phyloP scores from a whole-genome alignment of 441 rosid genomes.

The Brassica balearica region DNA sequence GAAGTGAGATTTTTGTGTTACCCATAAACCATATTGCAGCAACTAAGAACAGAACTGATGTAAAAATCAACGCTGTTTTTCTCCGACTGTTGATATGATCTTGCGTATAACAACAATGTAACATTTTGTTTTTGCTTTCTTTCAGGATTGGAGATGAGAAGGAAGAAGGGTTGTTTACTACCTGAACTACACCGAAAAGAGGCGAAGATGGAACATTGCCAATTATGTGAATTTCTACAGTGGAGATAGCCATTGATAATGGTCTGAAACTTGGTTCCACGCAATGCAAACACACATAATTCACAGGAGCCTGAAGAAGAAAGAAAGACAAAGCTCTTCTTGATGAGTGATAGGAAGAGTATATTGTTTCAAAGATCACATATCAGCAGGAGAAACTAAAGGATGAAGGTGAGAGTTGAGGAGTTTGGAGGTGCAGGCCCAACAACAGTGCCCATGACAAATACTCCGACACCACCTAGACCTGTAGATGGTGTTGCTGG shows the following conservation, averaged over 20 bases:
- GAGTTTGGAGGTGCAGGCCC: conserved; percentile 54
- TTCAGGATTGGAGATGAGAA: conserved; percentile 7
- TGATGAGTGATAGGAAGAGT: conserved; percentile 55
- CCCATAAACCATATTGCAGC: conserved; percentile 80
- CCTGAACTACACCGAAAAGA: conserved; percentile 72
- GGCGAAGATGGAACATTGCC: conserved; percentile 83
- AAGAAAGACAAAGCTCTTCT: not conserved
- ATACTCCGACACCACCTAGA: conserved; percentile 66
- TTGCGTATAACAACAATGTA: conserved; percentile 39
- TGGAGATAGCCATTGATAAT: conserved; percentile 74
- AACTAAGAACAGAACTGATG: conserved; percentile 71
- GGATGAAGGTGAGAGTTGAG: conserved; percentile 51
- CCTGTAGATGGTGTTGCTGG: conserved; percentile 39
- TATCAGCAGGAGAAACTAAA: conserved; percentile 66
- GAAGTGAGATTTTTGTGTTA: conserved; percentile 9
- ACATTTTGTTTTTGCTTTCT: conserved; percentile 8
- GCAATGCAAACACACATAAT: conserved; percentile 65
- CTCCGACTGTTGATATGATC: conserved; percentile 80
- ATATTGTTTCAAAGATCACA: conserved; percentile 76
- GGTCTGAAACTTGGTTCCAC: conserved; percentile 77
- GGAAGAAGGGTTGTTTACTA: conserved; percentile 17
- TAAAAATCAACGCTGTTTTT: conserved; percentile 67
- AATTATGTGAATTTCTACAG: conserved; percentile 70
- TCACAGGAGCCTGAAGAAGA: conserved; percentile 61
- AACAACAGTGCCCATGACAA: conserved; percentile 60